Base-by-base conservation (phyloP, 1,139 yeast genomes). In the Yamadazyma songkhlaensis region DNA sequence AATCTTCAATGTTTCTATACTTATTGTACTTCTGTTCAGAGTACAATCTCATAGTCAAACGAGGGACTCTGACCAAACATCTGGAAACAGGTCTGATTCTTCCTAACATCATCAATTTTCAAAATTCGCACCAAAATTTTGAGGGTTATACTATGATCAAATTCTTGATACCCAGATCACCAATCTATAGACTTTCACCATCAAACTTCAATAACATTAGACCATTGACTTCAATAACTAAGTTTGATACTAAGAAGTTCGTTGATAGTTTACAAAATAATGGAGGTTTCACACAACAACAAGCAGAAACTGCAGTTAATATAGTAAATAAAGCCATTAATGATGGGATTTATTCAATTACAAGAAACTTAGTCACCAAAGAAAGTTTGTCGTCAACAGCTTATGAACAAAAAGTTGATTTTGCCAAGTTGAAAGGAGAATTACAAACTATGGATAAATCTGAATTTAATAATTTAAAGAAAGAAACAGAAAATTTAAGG, bases 401-500 rank as follows among this genome's bases (percentile, higher is more conserved):
- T 6, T 92, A 92, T 59, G 96, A 90, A 55, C 98, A 92, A 53
- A 87, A 92, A 53, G 97, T 92, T 24, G 97, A 90, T 59, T 92
- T 92, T 71, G 95, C 96, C 32, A 90, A 90, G 57, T 74, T 90
- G 43, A 84, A 89, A 57, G 95, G 95, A 26, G 97, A 90, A 59
- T 71, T 90, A 38, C 90, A 86, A 54, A 82, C 90, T 32, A 78
- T 87, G 64, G 98, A 92, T 63, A 81, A 84, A 56, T 76, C 89
- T 10, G 97, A 92, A 51, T 84, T 87, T 52, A 83, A 86, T 39
- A 77, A 80, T 36, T 74, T 92, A 43, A 83, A 84, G 52, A 86
- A 85, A 50, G 97, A 92, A 55, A 94, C 88, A 54, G 97, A 92
- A 50, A 75, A 89, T 36, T 69, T 92, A 29, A 74, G 85, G 37